phyloP scores from a whole-genome alignment of 257 asterid species.

The Phtheirospermum japonicum region DNA sequence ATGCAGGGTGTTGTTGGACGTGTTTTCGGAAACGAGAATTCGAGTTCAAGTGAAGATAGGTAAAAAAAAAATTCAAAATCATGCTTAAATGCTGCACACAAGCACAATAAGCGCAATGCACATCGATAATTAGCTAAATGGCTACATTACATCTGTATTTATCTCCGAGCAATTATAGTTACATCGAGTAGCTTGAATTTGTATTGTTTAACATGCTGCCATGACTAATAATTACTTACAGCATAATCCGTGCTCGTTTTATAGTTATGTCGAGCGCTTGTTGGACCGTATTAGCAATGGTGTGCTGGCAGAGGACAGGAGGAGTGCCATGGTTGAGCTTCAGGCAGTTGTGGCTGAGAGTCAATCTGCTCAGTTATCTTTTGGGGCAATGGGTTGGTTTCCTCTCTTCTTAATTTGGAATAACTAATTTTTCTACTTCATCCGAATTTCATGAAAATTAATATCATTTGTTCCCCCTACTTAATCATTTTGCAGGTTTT shows the following conservation, averaged over 20 bases:
- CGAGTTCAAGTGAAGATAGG: constrained; percentile 82
- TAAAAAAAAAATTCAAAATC: constrained; percentile 28
- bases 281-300: constrained; percentile 96
- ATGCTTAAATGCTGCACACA: constrained; percentile 10
- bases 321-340: constrained; percentile 85
- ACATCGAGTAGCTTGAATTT: background rate
- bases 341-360: constrained; percentile 87
- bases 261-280: constrained; percentile 89
- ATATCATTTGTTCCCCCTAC: constrained; percentile 21
- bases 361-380: constrained; percentile 80
- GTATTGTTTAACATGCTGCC: constrained; percentile 10
- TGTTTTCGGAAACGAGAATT: constrained; percentile 80
- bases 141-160: background rate
- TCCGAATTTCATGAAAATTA: constrained; percentile 9
- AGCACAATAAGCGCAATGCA: background rate
- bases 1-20: constrained; percentile 92
- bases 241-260: constrained; percentile 23
- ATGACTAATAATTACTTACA: constrained; percentile 4
- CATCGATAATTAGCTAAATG: too few species aligned
- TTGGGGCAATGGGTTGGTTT: constrained; percentile 96
- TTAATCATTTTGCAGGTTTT: constrained; percentile 61
- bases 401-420: constrained; percentile 24
- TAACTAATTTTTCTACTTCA: constrained; percentile 18
- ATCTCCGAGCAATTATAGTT: background rate
- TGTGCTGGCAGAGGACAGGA: constrained; percentile 82